Evolutionary conservation across 2,329 filamentous ascomycete species (phyloP).

Genomic region (Dactylellina sp.): DNA sequence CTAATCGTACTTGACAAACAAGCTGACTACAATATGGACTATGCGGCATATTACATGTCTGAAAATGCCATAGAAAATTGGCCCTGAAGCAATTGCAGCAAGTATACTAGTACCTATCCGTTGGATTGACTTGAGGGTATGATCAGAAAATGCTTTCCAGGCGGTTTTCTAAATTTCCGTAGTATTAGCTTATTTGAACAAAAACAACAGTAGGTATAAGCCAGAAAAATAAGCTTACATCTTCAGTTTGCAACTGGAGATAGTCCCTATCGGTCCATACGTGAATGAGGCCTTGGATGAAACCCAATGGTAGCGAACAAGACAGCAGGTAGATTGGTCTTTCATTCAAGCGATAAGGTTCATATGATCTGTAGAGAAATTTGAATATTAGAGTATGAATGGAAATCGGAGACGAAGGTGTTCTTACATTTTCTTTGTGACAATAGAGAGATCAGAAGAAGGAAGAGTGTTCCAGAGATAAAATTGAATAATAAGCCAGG

Average conservation of each 20-base stretch:
- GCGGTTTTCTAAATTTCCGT: constrained; percentile 28
- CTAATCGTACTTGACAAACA: constrained; percentile 57
- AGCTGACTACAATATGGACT: constrained; percentile 57
- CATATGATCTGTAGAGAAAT: constrained; percentile 53
- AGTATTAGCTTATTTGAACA: neutral
- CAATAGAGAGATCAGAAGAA: constrained; percentile 57
- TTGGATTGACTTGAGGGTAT: constrained; percentile 41
- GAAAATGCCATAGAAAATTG: constrained; percentile 58
- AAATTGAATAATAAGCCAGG: constrained; percentile 57
- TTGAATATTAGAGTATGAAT: neutral
- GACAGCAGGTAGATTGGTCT: constrained; percentile 59
- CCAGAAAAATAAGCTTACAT: constrained; percentile 31
- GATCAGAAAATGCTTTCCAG: constrained; percentile 47
- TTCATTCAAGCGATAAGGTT: constrained; percentile 59
- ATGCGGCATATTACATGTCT: constrained; percentile 58
- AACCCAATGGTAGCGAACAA: constrained; percentile 56
- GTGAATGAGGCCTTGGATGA: constrained; percentile 59
- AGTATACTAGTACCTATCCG: constrained; percentile 56
- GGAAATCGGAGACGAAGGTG: neutral
- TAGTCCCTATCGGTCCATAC: constrained; percentile 58
- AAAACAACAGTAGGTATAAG: neutral
- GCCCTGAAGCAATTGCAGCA: constrained; percentile 51
- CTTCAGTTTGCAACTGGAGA: constrained; percentile 54
- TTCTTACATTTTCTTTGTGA: constrained; percentile 58
- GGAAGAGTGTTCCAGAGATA: constrained; percentile 58